phyloP scores from a whole-genome alignment of 2,329 filamentous ascomycete species.

The Botryotinia calthae region DNA sequence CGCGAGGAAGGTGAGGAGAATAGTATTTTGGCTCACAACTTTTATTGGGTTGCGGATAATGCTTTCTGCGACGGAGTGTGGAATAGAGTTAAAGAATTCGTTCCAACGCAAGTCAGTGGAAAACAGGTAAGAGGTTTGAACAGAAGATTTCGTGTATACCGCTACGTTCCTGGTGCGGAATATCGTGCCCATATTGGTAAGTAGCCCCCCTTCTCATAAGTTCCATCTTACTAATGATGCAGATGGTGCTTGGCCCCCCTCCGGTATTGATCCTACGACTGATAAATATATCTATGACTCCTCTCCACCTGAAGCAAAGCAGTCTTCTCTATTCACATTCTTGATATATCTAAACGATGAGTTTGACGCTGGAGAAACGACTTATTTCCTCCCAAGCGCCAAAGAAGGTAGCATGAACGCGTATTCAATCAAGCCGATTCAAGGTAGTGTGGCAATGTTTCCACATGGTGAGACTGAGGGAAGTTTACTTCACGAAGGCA shows the following conservation, averaged over 20 bases:
- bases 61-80: conserved; percentile 63
- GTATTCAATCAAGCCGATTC: conserved; percentile 65
- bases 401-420: conserved; percentile 66
- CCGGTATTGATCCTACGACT: conserved; percentile 52
- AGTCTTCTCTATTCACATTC: conserved; percentile 68
- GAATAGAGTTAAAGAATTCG: conserved; percentile 56
- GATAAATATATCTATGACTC: conserved; percentile 61
- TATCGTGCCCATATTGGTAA: conserved; percentile 64
- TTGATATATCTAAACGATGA: conserved; percentile 69
- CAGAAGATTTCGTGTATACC: conserved; percentile 67
- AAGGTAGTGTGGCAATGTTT: conserved; percentile 67
- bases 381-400: conserved; percentile 64
- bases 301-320: conserved; percentile 56
- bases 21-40: conserved; percentile 68
- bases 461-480: conserved; percentile 67
- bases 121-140: conserved; percentile 62
- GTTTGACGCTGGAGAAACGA: conserved; percentile 69
- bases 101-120: conserved; percentile 55
- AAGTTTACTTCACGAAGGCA: conserved; percentile 66
- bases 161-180: conserved; percentile 70
- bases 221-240: conserved; percentile 5
- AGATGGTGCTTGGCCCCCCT: conserved; percentile 71
- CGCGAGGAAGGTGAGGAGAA: conserved; percentile 60
- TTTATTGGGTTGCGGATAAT: conserved; percentile 68
- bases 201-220: conserved; percentile 14